A percentile compares a stretch with the other conserved stretches of the same genome.
phyloP scores from a whole-genome alignment of 2,329 filamentous ascomycete species.

The Fusarium devonianum region DNA sequence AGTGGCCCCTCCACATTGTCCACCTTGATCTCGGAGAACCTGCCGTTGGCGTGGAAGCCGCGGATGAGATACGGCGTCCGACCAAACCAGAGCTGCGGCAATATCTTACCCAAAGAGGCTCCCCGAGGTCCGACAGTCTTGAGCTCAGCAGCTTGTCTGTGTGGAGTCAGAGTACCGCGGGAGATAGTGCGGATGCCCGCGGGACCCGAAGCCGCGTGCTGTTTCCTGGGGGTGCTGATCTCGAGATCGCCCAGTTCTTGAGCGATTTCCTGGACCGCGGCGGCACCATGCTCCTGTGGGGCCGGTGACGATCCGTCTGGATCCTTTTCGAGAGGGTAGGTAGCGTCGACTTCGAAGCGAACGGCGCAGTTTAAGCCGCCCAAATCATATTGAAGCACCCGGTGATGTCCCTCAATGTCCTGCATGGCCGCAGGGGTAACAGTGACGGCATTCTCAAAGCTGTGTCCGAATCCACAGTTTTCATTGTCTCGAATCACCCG shows the following conservation, averaged over 20 bases:
- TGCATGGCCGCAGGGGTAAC: neutral
- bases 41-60: slow-evolving; percentile 28
- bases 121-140: slow-evolving; percentile 16
- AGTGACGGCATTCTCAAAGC: slow-evolving; percentile 26
- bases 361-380: slow-evolving; percentile 30
- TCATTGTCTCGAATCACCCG: neutral
- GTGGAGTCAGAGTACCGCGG: neutral
- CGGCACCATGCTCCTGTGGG: no score
- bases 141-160: slow-evolving; percentile 30
- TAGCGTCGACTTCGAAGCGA: slow-evolving; percentile 29
- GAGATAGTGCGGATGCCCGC: neutral
- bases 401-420: slow-evolving; percentile 16
- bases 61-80: slow-evolving; percentile 38
- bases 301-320: no score
- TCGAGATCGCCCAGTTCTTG: neutral
- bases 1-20: neutral
- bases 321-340: neutral
- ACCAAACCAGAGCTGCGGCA: slow-evolving; percentile 43
- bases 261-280: neutral
- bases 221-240: neutral
- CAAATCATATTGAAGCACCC: slow-evolving; percentile 28
- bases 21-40: slow-evolving; percentile 16
- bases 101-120: neutral
- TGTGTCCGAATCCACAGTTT: slow-evolving; percentile 6
- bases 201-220: neutral